Evolutionary conservation across 2,329 filamentous ascomycete genomes (phyloP).

Genomic region (Atkinsonella hypoxylon): DNA sequence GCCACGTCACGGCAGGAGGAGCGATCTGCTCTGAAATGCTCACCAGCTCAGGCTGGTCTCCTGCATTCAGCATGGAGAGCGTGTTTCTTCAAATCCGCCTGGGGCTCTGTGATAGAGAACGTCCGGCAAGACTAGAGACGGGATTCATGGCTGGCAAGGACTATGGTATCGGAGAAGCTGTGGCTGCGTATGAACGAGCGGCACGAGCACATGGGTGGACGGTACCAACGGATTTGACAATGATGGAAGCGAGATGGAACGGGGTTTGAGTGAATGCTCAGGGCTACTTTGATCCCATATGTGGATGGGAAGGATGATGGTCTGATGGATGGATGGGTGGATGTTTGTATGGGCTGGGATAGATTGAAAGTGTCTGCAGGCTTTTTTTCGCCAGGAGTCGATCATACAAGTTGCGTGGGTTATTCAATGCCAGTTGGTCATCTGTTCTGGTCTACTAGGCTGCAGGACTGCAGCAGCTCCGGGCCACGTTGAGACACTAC

Average conservation of each 20-base stretch:
- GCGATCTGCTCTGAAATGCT: conserved; percentile 77
- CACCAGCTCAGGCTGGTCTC: conserved; percentile 73
- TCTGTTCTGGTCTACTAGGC: no score
- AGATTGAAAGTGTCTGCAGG: no score
- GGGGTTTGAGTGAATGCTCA: background rate
- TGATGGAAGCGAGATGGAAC: conserved; percentile 20
- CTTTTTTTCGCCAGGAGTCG: no score
- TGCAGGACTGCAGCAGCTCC: no score
- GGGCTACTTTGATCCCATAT: background rate
- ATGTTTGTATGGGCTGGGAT: no score
- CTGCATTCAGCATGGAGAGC: conserved; percentile 61
- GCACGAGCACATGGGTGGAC: conserved; percentile 61
- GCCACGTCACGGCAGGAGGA: conserved; percentile 74
- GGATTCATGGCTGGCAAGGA: conserved; percentile 21
- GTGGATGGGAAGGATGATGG: background rate
- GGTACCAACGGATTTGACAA: conserved; percentile 49
- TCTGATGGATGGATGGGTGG: no score
- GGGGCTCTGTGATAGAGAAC: conserved; percentile 58
- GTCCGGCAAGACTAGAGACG: conserved; percentile 56
- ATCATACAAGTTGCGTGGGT: no score
- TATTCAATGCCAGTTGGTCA: no score
- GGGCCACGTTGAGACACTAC: no score
- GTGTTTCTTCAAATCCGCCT: conserved; percentile 72
- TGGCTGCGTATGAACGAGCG: conserved; percentile 58
- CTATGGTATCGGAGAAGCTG: conserved; percentile 59